Base-by-base conservation (phyloP, 352 stramenopile species). In the Elongisporangium undulatum region DNA sequence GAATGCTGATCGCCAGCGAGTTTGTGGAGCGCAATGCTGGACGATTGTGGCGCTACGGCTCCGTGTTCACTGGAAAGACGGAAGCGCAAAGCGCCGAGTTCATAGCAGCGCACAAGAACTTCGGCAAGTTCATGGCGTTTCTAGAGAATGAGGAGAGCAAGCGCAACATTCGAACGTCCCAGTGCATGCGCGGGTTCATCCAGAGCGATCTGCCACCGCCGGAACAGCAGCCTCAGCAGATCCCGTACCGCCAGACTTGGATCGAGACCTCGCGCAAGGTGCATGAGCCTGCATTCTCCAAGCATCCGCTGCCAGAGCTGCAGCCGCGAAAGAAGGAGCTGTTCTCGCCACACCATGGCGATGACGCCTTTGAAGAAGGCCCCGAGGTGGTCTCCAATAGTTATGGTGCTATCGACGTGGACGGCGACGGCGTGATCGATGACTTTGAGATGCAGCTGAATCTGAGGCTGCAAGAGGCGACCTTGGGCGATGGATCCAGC, bases 11-110 rank as follows among this genome's bases (percentile, higher is more conserved):
- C 34, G 79, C 79, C 15, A 87, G 81, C 20, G 79, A 90, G 67
- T 90, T 90, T 51, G 62, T 87, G 20, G 71, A 90, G 58, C 77
- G 77, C 53, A 90, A 90, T 67, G 73, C 84, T 23, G 77, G 75
- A 21, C 75, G 77, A 6, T 56, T 90, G 10, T 87, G 80, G 77
- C 75, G 77, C 7, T 90, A 88, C 56, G 80, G 77, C 22, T 69
- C 74, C 17, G 70, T 84, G n/a, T 90, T 90, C 68, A 72, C 77
- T 2, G 71, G 74, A 34, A 87, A 85, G 64, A 79, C 71, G 38
- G 66, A 86, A 23, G 63, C 79, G 13, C 74, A 90, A 56, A 71
- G 73, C n/a, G 74, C 75, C 34, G 69, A 84, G 60, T 85, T 82
- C 58, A 86, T 90, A 17, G 80, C 77, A 3, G 61, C 61, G 29